phyloP scores from a whole-genome alignment of 768 basidiomycete genomes.

The Mycena capillaripes region DNA sequence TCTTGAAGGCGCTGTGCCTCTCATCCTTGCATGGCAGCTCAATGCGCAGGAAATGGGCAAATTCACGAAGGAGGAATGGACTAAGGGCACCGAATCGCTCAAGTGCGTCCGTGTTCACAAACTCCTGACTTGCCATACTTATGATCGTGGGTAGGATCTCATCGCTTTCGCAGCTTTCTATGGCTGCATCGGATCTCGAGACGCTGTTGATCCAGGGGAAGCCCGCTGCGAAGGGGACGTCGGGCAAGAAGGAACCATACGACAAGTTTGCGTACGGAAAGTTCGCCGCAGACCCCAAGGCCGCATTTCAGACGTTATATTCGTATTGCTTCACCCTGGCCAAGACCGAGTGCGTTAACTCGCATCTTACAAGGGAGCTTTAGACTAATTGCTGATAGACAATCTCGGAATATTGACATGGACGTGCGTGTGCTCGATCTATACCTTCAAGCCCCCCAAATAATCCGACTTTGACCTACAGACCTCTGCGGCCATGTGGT shows the following conservation, averaged over 20 bases:
- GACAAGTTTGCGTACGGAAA: constrained; percentile 64
- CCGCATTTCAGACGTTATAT: constrained; percentile 77
- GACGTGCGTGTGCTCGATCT: constrained; percentile 63
- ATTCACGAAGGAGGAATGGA: constrained; percentile 79
- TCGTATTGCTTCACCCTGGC: constrained; percentile 77
- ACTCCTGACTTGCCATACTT: not conserved
- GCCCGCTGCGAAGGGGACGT: constrained; percentile 53
- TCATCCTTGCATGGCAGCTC: constrained; percentile 84
- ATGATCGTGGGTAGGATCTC: constrained; percentile 48
- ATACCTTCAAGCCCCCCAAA: not conserved
- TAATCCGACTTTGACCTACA: constrained; percentile 41
- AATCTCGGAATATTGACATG: constrained; percentile 84
- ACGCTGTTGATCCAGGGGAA: constrained; percentile 69
- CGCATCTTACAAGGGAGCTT: not conserved
- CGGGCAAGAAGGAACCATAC: constrained; percentile 64
- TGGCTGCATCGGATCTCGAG: constrained; percentile 73
- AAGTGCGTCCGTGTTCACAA: constrained; percentile 52
- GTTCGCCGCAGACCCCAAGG: constrained; percentile 63
- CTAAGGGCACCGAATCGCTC: constrained; percentile 61
- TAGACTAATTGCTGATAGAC: constrained; percentile 52
- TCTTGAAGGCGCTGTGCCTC: constrained; percentile 79
- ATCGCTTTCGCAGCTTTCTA: constrained; percentile 62
- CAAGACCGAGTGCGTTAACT: constrained; percentile 74
- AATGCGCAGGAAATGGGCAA: constrained; percentile 81
- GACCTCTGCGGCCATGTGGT: constrained; percentile 83